Conservation (phyloP, 164 flowering plant genomes). For the Vitis labrusca region DNA sequence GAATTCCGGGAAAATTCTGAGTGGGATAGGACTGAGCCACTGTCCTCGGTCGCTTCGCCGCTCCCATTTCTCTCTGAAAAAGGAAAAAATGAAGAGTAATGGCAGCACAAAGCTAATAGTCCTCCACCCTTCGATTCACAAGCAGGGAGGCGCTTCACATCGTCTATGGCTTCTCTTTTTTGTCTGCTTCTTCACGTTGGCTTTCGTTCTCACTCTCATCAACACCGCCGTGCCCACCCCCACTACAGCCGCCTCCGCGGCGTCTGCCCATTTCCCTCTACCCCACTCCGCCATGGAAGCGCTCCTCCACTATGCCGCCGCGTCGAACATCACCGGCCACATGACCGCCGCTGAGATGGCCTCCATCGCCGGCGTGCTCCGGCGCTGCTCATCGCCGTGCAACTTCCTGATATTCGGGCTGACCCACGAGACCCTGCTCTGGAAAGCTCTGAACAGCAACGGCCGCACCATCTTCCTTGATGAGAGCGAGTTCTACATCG, state of each 20-base stretch:
- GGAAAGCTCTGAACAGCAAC: constrained; percentile 64
- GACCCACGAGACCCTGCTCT: constrained; percentile 80
- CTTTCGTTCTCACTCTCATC: constrained; percentile 51
- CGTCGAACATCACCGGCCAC: constrained; percentile 38
- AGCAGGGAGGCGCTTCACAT: constrained; percentile 23
- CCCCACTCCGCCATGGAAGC: constrained; percentile 41
- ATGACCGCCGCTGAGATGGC: constrained; percentile 62
- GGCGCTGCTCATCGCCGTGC: constrained; percentile 43
- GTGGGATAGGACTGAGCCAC: no score
- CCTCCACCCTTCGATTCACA: constrained; percentile 50
- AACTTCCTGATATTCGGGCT: constrained; percentile 87
- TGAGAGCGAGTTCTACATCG: constrained; percentile 59
- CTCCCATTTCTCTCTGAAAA: not conserved
- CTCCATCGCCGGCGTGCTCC: constrained; percentile 48
- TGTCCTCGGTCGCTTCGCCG: no score
- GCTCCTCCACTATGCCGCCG: constrained; percentile 66
- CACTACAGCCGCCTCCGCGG: constrained; percentile 12
- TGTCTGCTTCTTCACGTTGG: constrained; percentile 60
- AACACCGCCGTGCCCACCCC: constrained; percentile 14
- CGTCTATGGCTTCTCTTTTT: constrained; percentile 60
- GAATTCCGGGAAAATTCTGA: no score
- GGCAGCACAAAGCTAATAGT: constrained; percentile 48
- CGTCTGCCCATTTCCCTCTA: constrained; percentile 7
- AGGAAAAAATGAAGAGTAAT: constrained; percentile 25
- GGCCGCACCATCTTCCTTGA: constrained; percentile 83